Percentiles rank a stretch among this genome's conserved stretches.
Evolutionary conservation across 2,329 filamentous ascomycete genomes (phyloP).

Genomic region (Fusarium ambrosium): DNA sequence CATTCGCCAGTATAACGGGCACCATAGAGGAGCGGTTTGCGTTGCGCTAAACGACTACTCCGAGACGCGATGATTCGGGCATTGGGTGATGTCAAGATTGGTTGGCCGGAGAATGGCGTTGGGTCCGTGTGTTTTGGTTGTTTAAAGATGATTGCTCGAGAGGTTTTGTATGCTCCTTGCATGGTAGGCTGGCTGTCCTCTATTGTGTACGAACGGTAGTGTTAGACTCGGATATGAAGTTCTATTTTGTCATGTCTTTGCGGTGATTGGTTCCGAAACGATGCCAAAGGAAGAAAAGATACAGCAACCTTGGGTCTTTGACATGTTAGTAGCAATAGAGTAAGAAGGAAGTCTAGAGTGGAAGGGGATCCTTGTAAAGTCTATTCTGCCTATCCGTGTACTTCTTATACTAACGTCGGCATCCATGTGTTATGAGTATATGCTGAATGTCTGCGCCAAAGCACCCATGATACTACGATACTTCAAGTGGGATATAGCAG

Average conservation of each 20-base stretch:
- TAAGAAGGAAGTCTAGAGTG: not conserved
- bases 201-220: not conserved
- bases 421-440: not conserved
- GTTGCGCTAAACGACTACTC: conserved; percentile 92
- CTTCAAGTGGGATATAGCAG: not conserved
- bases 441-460: not conserved
- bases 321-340: not conserved
- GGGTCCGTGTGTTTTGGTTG: conserved; percentile 34
- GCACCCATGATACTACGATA: not conserved
- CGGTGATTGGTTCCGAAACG: not conserved
- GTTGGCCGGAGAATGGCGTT: conserved; percentile 41
- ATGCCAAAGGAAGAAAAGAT: not conserved
- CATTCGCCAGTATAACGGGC: conserved; percentile 94
- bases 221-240: not conserved
- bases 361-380: not conserved
- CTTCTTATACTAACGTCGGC: not conserved
- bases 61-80: conserved; percentile 60
- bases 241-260: not conserved
- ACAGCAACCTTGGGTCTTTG: not conserved
- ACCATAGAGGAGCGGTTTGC: conserved; percentile 91
- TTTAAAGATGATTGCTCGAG: conserved; percentile 18
- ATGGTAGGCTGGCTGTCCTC: not conserved
- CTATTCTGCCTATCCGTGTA: not conserved
- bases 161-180: conserved; percentile 18
- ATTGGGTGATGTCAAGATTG: conserved; percentile 22